Base-by-base conservation (phyloP, 148 eudicot genomes). In the Fagopyrum tataricum region DNA sequence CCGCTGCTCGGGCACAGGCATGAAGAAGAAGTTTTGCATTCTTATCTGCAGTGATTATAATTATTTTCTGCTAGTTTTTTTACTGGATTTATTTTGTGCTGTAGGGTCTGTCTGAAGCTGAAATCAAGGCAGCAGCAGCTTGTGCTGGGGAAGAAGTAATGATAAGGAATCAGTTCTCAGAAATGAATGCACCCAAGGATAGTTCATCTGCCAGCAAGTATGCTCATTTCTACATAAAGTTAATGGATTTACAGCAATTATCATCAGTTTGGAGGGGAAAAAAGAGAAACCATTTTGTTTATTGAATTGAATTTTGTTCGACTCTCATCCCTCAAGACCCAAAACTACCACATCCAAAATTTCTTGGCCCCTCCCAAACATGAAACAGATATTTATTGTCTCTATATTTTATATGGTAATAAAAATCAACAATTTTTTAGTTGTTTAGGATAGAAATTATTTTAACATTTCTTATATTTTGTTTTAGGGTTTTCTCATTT, bases 111-210 rank as follows among this genome's bases (percentile, higher is more conserved):
- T 87, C 99, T 71, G 99, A 95, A 84, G 99, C 90, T 84, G 99
- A 95, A 86, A 93, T 88, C 77, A 90, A 91, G 85, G 86, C 91
- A 42, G 97, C 97, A 24, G 99, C 99, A 72, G 87, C 96, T 70
- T 95, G 96, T 86, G 99, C 99, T 73, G 88, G 99, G 53, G 94
- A 95, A 76, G 99, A 95, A 87, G 99, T 92, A 70, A 87, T 85
- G 89, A 95, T 95, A 79, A 85, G 99, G 79, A 95, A 91, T 79
- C 93, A 88, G 51, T 95, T 95, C 81, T 88, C 93, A 48, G 97
- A 95, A 84, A 95, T 95, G 97, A 95, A 91, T 84, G 96, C 97
- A 39, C 99, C 99, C 44, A 87, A 75, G 77, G 99, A 95, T 72
- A 79, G 86, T 76, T 86, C 97, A 77, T 90, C 96, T 41, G 99